Percentiles rank a stretch among this genome's conserved stretches.
Evolutionary conservation across 352 stramenopile genomes (phyloP).

Genomic region (Globisporangium cystogenes): DNA sequence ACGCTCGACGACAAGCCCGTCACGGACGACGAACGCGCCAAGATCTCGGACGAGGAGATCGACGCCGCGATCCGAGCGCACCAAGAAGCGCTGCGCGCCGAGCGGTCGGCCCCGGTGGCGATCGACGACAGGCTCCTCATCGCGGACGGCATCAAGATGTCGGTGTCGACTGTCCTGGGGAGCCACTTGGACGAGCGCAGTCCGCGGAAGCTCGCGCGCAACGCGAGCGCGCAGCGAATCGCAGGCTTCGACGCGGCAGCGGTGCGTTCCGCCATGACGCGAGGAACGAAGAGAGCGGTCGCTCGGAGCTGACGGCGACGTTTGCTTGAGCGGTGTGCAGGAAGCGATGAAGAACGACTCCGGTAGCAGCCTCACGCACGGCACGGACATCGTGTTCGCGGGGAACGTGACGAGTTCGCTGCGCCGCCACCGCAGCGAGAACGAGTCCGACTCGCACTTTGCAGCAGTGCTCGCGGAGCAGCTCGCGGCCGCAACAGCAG

Average conservation of each 20-base stretch:
- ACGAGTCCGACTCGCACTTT: constrained; percentile 23
- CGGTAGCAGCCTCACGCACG: constrained; percentile 82
- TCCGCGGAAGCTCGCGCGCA: constrained; percentile 22
- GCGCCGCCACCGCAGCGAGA: constrained; percentile 62
- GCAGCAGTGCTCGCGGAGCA: constrained; percentile 1
- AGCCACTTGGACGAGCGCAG: constrained; percentile 13
- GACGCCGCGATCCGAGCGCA: constrained; percentile 36
- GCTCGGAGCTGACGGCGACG: background rate
- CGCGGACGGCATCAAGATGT: constrained; percentile 15
- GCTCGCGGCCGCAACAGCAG: constrained; percentile 4
- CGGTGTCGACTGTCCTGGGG: background rate
- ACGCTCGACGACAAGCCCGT: constrained; percentile 46
- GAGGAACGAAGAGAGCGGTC: background rate
- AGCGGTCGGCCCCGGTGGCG: background rate
- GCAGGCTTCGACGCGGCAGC: constrained; percentile 4
- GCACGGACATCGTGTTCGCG: constrained; percentile 83
- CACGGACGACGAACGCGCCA: constrained; percentile 25
- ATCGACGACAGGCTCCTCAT: constrained; percentile 14
- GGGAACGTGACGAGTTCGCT: constrained; percentile 85
- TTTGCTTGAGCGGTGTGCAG: constrained; percentile 7
- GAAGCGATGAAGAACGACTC: constrained; percentile 36
- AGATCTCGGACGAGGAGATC: constrained; percentile 45
- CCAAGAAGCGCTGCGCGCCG: constrained; percentile 10
- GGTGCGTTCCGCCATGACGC: constrained; percentile 6
- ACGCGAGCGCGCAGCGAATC: constrained; percentile 18